These are phyloP conservation scores for Sophora flavescens DNA, from an alignment of 306 rosid species.

Conservation along the genomic window DNA sequence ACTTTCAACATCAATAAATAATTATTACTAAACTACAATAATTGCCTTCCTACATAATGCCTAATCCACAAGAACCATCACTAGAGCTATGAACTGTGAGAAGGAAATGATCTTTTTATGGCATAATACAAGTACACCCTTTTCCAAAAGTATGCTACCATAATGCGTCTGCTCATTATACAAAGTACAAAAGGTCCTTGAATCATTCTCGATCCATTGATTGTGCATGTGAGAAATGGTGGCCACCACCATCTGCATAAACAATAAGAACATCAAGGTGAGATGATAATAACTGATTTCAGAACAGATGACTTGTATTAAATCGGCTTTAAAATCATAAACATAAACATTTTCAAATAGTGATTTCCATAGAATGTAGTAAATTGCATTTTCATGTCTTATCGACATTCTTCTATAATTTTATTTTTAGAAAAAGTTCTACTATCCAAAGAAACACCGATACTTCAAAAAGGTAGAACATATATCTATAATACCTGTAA, in stretches of 20 bases:
- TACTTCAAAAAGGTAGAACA: background rate
- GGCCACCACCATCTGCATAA: conserved; percentile 69
- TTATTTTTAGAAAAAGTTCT: background rate
- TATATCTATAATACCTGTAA: background rate
- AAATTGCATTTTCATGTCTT: conserved; percentile 8
- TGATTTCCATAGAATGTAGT: background rate
- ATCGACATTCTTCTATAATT: background rate
- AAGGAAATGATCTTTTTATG: conserved; percentile 45
- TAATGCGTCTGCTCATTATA: conserved; percentile 36
- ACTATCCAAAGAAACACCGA: conserved; percentile 21
- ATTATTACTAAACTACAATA: conserved; percentile 61
- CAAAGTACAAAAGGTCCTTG: conserved; percentile 15
- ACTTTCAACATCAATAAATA: conserved; percentile 52
- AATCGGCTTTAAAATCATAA: background rate
- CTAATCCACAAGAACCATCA: conserved; percentile 54
- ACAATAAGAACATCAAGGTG: conserved; percentile 40
- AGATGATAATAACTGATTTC: background rate
- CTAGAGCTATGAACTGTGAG: conserved; percentile 55
- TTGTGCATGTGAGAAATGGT: conserved; percentile 65
- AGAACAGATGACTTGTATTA: background rate
- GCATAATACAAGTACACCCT: conserved; percentile 57
- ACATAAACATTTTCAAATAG: background rate
- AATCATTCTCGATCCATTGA: conserved; percentile 69
- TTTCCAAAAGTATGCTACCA: conserved; percentile 32
- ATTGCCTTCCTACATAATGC: conserved; percentile 48